A percentile compares a stretch with the other conserved stretches of the same genome.
Conservation (phyloP, 1,284 basidiomycete species). For the Ustilago nuda region DNA sequence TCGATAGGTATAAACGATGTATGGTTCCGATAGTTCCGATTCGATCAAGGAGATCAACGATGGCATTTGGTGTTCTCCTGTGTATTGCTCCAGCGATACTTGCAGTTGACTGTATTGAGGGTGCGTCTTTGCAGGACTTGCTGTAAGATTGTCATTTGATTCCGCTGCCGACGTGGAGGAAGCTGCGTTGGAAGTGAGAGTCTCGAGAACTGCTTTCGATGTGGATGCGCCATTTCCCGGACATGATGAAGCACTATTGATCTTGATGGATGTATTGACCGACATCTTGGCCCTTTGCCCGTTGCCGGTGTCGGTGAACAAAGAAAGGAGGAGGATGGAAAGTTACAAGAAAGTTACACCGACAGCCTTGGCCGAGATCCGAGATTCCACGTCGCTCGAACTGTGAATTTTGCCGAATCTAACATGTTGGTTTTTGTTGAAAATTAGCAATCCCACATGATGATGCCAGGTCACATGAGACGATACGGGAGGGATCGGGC, state of each 20-base stretch:
- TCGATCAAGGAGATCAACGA: constrained; percentile 65
- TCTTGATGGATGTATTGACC: neutral
- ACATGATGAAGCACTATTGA: neutral
- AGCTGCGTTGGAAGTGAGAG: neutral
- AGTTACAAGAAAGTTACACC: neutral
- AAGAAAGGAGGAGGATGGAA: neutral
- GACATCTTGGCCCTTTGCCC: neutral
- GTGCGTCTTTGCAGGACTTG: constrained; percentile 48
- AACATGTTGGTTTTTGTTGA: neutral
- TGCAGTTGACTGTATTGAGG: neutral
- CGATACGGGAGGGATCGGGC: no score
- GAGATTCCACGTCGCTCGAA: neutral
- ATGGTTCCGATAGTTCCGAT: constrained; percentile 81
- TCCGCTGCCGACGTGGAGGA: neutral
- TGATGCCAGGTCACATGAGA: no score
- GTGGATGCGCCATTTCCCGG: neutral
- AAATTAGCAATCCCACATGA: no score
- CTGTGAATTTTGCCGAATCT: neutral
- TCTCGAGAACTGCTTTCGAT: neutral
- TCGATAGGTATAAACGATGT: constrained; percentile 86
- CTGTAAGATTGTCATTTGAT: neutral
- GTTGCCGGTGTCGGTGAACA: neutral
- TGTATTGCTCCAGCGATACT: constrained; percentile 79
- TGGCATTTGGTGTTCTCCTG: constrained; percentile 74
- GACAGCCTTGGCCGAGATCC: constrained; percentile 3